These are phyloP conservation scores for Fusarium sp. DNA, from an alignment of 2,329 filamentous ascomycete species.

Conservation along the genomic window DNA sequence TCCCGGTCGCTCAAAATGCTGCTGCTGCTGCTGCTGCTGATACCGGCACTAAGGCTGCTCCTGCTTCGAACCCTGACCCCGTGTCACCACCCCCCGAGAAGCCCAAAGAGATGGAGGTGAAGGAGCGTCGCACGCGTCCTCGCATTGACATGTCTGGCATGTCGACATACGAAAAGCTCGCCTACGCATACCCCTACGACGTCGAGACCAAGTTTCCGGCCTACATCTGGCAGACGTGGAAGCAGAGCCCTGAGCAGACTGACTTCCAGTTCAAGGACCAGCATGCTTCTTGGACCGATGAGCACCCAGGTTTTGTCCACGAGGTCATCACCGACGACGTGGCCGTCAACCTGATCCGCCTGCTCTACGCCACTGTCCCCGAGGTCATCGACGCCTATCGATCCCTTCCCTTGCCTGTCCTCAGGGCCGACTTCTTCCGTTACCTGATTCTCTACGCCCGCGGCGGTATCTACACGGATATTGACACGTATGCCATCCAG, in stretches of 20 bases:
- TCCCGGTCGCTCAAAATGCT: conserved; percentile 31
- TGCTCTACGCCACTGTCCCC: conserved; percentile 87
- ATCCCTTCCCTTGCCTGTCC: conserved; percentile 77
- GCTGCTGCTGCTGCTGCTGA: conserved; percentile 23
- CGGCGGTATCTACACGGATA: conserved; percentile 83
- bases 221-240: conserved; percentile 99
- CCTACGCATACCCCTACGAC: conserved; percentile 95
- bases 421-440: conserved; percentile 84
- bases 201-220: conserved; percentile 90
- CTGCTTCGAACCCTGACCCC: conserved; percentile 37
- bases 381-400: conserved; percentile 83
- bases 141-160: conserved; percentile 78
- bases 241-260: conserved; percentile 80
- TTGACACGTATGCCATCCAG: conserved; percentile 89
- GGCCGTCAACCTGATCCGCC: conserved; percentile 81
- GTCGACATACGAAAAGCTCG: conserved; percentile 82
- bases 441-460: conserved; percentile 75
- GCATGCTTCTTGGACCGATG: conserved; percentile 89
- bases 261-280: conserved; percentile 85
- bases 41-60: conserved; percentile 34
- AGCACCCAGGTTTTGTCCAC: conserved; percentile 93
- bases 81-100: conserved; percentile 29
- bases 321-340: conserved; percentile 96
- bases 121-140: conserved; percentile 47
- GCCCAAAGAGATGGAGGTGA: conserved; percentile 35